Percentiles rank a stretch among this genome's conserved stretches.
phyloP scores from a whole-genome alignment of 148 eudicot species.

The Silene uniflora region DNA sequence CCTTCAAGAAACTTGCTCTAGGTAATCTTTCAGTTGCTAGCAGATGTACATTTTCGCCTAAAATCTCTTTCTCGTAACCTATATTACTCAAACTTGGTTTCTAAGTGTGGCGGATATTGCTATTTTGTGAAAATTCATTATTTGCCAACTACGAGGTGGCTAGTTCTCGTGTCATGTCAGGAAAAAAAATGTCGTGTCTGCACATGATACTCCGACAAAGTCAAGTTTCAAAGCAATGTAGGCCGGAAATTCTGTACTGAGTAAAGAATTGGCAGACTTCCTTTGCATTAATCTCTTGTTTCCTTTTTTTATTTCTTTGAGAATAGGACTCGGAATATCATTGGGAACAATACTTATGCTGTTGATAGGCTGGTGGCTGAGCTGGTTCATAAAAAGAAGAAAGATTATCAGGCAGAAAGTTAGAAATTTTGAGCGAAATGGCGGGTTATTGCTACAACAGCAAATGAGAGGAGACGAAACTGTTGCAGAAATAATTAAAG shows the following conservation, averaged over 20 bases:
- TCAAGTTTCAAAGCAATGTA: neutral
- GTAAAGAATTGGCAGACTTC: neutral
- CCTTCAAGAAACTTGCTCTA: constrained; percentile 19
- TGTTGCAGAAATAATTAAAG: constrained; percentile 18
- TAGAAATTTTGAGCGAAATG: constrained; percentile 31
- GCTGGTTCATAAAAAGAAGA: constrained; percentile 10
- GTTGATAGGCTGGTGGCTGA: constrained; percentile 19
- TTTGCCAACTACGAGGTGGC: too few species aligned
- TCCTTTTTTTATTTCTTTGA: neutral
- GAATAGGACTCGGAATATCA: constrained; percentile 23
- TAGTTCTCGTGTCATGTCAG: too few species aligned
- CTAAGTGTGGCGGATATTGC: too few species aligned
- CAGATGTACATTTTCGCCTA: neutral
- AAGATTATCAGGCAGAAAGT: constrained; percentile 15
- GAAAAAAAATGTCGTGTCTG: neutral
- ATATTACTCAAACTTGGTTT: too few species aligned
- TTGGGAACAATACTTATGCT: constrained; percentile 23
- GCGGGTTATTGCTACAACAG: constrained; percentile 32
- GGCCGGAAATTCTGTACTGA: neutral
- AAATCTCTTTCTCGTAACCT: too few species aligned
- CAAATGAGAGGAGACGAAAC: constrained; percentile 29
- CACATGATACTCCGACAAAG: neutral
- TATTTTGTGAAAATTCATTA: too few species aligned
- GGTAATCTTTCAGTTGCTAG: constrained; percentile 19
- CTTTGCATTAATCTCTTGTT: neutral